These are phyloP conservation scores for Candida pseudofarinosa DNA, from an alignment of 805 yeast genomes.

Conservation along the genomic window DNA sequence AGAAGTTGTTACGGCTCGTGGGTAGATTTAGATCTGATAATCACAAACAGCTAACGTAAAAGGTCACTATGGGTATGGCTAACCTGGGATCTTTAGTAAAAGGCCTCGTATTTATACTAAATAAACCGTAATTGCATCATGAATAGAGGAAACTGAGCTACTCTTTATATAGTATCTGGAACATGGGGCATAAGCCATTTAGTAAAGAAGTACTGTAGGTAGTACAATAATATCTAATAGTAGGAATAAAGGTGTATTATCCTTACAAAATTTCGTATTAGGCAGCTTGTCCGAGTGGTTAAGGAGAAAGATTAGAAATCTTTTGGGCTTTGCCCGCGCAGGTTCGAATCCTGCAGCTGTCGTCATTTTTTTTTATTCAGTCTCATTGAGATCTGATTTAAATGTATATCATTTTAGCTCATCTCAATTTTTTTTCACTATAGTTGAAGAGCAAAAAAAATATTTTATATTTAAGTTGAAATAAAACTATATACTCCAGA, in stretches of 20 bases:
- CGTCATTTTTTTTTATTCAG: conserved; percentile 33
- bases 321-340: conserved; percentile 62
- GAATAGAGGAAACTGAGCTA: too few relatives aligned
- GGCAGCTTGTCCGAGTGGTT: conserved; percentile 59
- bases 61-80: too few relatives aligned
- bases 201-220: too few relatives aligned
- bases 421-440: neutral
- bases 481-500: neutral
- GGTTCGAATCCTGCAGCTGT: conserved; percentile 74
- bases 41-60: too few relatives aligned
- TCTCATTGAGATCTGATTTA: neutral
- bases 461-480: neutral
- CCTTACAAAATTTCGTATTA: neutral
- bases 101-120: too few relatives aligned
- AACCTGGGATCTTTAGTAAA: too few relatives aligned
- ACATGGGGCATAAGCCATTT: too few relatives aligned
- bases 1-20: too few relatives aligned
- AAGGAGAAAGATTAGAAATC: conserved; percentile 63
- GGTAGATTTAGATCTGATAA: too few relatives aligned
- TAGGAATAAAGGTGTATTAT: neutral
- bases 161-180: too few relatives aligned
- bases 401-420: neutral
- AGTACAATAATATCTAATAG: too few relatives aligned
- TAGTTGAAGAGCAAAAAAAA: neutral
- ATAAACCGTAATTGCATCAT: too few relatives aligned